Percentiles rank a stretch among this genome's conserved stretches.
These are phyloP conservation scores for Sporodiniella umbellata DNA, from an alignment of 371 early-diverging fungal species.

Conservation along the genomic window DNA sequence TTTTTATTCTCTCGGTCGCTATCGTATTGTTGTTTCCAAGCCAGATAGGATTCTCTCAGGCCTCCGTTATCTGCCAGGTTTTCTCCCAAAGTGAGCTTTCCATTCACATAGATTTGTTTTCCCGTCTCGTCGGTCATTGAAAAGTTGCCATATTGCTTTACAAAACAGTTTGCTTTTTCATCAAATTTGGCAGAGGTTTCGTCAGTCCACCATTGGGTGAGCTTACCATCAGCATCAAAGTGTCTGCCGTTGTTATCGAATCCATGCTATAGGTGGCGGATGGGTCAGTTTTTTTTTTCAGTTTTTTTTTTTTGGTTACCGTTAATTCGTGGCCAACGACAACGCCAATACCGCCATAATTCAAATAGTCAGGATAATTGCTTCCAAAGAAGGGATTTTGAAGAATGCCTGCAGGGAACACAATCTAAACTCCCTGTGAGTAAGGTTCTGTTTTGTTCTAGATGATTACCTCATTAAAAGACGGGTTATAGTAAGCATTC, in stretches of 20 bases:
- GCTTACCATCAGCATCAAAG: constrained; percentile 42
- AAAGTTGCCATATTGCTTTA: constrained; percentile 57
- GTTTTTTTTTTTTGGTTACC: constrained; percentile 19
- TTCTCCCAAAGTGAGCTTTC: constrained; percentile 61
- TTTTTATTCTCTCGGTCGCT: constrained; percentile 28
- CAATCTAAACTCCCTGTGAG: constrained; percentile 25
- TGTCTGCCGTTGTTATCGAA: constrained; percentile 50
- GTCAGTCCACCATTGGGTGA: constrained; percentile 63
- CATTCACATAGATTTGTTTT: constrained; percentile 35
- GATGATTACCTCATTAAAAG: constrained; percentile 47
- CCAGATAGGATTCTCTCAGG: constrained; percentile 30
- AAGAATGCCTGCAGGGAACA: constrained; percentile 61
- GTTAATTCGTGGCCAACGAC: constrained; percentile 63
- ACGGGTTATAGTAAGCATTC: constrained; percentile 58
- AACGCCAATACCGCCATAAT: constrained; percentile 60
- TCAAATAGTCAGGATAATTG: constrained; percentile 43
- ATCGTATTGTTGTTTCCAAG: constrained; percentile 40
- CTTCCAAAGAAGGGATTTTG: constrained; percentile 50
- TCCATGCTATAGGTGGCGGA: too few relatives aligned
- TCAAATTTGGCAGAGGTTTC: constrained; percentile 48
- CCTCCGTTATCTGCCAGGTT: constrained; percentile 79
- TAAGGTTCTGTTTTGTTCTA: too few relatives aligned
- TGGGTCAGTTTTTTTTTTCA: not conserved
- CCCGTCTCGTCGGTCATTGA: constrained; percentile 27
- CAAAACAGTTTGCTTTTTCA: constrained; percentile 52